These are phyloP conservation scores for Aspergillus steynii DNA, from an alignment of 495 filamentous ascomycete species.

Conservation along the genomic window DNA sequence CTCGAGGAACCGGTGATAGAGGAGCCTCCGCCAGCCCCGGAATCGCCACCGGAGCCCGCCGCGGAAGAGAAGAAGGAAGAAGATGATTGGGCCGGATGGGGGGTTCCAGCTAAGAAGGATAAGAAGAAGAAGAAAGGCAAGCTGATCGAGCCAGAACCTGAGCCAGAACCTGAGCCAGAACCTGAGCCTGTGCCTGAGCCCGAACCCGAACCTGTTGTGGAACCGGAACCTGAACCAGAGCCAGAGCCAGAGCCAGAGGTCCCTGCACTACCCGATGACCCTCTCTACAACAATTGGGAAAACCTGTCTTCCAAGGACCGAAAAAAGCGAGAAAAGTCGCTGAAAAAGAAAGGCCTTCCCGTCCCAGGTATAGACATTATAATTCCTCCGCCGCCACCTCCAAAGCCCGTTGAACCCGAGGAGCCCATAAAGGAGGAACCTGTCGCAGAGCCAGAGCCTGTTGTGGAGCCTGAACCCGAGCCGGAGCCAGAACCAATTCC, in stretches of 20 bases:
- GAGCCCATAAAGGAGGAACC: constrained; percentile 8
- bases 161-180: constrained; percentile 25
- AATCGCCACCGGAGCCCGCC: constrained; percentile 22
- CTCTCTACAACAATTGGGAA: constrained; percentile 39
- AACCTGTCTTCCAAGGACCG: constrained; percentile 39
- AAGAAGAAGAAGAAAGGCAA: constrained; percentile 27
- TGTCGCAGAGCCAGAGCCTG: constrained; percentile 20
- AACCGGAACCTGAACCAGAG: constrained; percentile 28
- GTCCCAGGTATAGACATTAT: constrained; percentile 40
- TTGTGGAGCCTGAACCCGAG: constrained; percentile 23
- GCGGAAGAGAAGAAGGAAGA: constrained; percentile 22
- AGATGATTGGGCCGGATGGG: constrained; percentile 20
- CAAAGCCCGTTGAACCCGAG: constrained; percentile 20
- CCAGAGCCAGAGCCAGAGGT: constrained; percentile 32
- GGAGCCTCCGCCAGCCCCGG: constrained; percentile 24
- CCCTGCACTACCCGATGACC: constrained; percentile 32
- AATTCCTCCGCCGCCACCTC: constrained; percentile 27
- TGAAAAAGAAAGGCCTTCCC: constrained; percentile 37
- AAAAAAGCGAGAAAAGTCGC: constrained; percentile 40
- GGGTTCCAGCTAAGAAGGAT: constrained; percentile 10
- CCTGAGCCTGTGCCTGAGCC: constrained; percentile 28
- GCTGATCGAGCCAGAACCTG: constrained; percentile 24
- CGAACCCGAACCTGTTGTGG: constrained; percentile 18
- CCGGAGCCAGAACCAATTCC: constrained; percentile 18
- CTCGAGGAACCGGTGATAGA: constrained; percentile 25